phyloP scores from a whole-genome alignment of 108 stramenopile genomes.

The Cyclostephanos tholiformis region DNA sequence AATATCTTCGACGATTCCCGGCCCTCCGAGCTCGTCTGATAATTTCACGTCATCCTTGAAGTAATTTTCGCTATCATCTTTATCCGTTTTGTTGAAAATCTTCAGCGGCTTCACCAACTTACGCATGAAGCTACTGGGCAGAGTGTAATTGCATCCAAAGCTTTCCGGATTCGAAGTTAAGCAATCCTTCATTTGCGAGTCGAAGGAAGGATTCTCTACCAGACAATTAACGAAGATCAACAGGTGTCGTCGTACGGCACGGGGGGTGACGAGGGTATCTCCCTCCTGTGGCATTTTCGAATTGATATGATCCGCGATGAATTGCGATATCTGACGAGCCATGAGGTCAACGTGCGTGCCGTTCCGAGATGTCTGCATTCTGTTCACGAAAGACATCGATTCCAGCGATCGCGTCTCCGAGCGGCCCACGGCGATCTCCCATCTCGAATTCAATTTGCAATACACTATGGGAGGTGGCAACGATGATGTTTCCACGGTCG shows the following conservation, averaged over 20 bases:
- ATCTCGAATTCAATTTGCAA: constrained; percentile 56
- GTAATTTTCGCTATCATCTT: constrained; percentile 8
- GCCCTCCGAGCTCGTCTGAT: constrained; percentile 51
- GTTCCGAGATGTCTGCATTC: constrained; percentile 83
- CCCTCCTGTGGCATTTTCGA: constrained; percentile 50
- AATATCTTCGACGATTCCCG: constrained; percentile 79
- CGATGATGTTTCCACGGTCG: not conserved
- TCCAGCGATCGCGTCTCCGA: constrained; percentile 63
- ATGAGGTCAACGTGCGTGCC: constrained; percentile 89
- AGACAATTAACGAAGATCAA: constrained; percentile 91
- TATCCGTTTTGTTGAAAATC: constrained; percentile 12
- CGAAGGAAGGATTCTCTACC: constrained; percentile 98
- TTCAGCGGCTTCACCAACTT: constrained; percentile 53
- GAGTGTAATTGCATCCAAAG: constrained; percentile 79
- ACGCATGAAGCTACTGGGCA: constrained; percentile 59
- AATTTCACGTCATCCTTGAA: constrained; percentile 7
- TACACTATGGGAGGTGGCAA: constrained; percentile 40
- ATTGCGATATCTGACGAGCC: constrained; percentile 70
- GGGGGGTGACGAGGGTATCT: constrained; percentile 52
- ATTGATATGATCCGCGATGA: constrained; percentile 65
- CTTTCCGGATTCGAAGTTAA: constrained; percentile 80
- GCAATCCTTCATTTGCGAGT: constrained; percentile 98
- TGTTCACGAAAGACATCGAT: constrained; percentile 88
- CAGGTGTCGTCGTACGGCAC: constrained; percentile 87
- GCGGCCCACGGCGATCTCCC: constrained; percentile 73